Evolutionary conservation across 2,329 filamentous ascomycete species (phyloP).

Genomic region (Xylariaceae sp.): DNA sequence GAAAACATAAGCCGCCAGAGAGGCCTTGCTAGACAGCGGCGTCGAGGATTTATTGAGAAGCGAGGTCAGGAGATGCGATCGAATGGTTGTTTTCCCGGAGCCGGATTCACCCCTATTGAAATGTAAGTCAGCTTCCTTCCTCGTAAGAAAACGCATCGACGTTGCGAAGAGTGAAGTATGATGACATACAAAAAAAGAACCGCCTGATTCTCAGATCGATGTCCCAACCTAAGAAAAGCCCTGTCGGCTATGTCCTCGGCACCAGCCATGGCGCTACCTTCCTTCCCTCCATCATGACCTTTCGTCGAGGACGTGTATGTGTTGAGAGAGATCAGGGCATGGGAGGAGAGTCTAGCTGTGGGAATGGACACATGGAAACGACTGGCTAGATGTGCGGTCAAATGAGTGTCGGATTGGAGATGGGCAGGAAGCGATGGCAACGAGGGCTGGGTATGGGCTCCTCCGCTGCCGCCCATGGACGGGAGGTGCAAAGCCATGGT

Average conservation of each 20-base stretch:
- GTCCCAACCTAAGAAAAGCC: constrained; percentile 83
- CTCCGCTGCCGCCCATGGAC: constrained; percentile 56
- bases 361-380: constrained; percentile 92
- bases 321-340: constrained; percentile 90
- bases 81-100: constrained; percentile 92
- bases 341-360: constrained; percentile 86
- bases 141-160: neutral
- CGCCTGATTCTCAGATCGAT: constrained; percentile 91
- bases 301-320: constrained; percentile 90
- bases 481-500: constrained; percentile 67
- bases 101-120: constrained; percentile 84
- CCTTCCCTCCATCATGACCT: constrained; percentile 87
- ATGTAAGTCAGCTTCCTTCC: constrained; percentile 23
- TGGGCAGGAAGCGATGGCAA: constrained; percentile 87
- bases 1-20: constrained; percentile 92
- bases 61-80: constrained; percentile 84
- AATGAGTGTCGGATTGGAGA: constrained; percentile 76
- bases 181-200: constrained; percentile 84
- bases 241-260: constrained; percentile 90
- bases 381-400: constrained; percentile 82
- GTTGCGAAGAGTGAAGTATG: constrained; percentile 1
- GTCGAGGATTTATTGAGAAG: constrained; percentile 90
- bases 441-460: constrained; percentile 80
- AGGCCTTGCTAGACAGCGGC: constrained; percentile 90
- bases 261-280: constrained; percentile 89